Evolutionary conservation across 805 yeast genomes (phyloP).

Genomic region (Teunomyces aglyptinius): DNA sequence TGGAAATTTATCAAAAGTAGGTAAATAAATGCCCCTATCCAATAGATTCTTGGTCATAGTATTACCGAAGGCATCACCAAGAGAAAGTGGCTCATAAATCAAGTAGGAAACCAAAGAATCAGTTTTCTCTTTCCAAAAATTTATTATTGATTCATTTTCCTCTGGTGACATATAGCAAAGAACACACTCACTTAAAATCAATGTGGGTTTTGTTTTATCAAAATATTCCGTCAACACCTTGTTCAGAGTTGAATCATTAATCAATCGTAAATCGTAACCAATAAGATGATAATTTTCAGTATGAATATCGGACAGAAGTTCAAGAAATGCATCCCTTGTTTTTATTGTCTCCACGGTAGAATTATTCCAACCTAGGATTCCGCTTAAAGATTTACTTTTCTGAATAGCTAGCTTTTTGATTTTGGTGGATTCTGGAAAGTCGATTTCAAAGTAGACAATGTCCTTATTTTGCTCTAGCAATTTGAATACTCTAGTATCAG

Average conservation of each 20-base stretch:
- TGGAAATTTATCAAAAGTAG: conserved; percentile 53
- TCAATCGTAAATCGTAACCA: conserved; percentile 53
- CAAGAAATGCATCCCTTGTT: conserved; percentile 22
- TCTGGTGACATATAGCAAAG: conserved; percentile 63
- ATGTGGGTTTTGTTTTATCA: conserved; percentile 47
- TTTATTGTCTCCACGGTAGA: conserved; percentile 10
- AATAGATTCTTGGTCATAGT: conserved; percentile 66
- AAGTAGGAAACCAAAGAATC: conserved; percentile 27
- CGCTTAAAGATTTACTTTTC: conserved; percentile 23
- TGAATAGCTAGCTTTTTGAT: conserved; percentile 52
- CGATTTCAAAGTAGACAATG: conserved; percentile 57
- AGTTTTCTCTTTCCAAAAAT: conserved; percentile 37
- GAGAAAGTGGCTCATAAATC: conserved; percentile 71
- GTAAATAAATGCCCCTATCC: conserved; percentile 59
- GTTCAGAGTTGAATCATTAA: conserved; percentile 11
- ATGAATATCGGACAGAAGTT: conserved; percentile 28
- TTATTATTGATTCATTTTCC: conserved; percentile 45
- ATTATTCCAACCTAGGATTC: conserved; percentile 17
- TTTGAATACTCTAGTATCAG: conserved; percentile 67
- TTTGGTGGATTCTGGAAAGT: conserved; percentile 54
- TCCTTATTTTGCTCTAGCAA: conserved; percentile 33
- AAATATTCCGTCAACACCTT: conserved; percentile 17
- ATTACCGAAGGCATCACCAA: conserved; percentile 60
- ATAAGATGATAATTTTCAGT: conserved; percentile 48
- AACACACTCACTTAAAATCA: conserved; percentile 73